Base-by-base conservation (phyloP, 768 basidiomycete species). In the Psilocybe cubensis region DNA sequence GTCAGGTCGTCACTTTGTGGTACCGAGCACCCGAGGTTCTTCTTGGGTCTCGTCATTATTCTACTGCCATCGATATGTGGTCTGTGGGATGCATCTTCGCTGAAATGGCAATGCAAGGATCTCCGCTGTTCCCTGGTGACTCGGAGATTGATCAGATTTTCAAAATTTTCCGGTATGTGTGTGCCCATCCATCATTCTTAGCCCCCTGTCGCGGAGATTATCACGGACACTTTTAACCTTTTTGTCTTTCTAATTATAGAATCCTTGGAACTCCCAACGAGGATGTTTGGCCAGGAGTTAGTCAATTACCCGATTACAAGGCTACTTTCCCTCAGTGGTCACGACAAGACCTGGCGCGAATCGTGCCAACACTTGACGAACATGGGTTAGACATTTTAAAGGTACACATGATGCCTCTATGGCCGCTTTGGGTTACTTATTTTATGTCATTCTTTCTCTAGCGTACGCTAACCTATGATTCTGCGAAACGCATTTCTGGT, bases 111-210 rank as follows among this genome's bases (percentile, higher is more conserved):
- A 92, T 96, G 90, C 83, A 86, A 58, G 91, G 91, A 63, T 73
- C 87, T 69, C 85, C 96, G 1, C 80, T 98, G 11, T 99, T 99
- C 83, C 96, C 97, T 21, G 97, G 97, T 4, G 97, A 99, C 76
- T 98, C 97, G 24, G 97, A 99, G 76, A 99, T 98, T 69, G 97
- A 99, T 75, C 97, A 99, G 79, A 98, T 98, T 62, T 98, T 98
- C 85, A 90, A 94, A 74, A 99, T 99, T 67, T 99, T 98, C 83
- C 86, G 93, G 97, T 96, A 60, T 51, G 82, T 72, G 43, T 28
- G 29, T 12, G 4, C 18, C 29, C 45, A 33, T 23, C 27, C 25
- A 44, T n/a, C 12, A 14, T 27, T 40, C 50, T 43, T 25, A 45
- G 50, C 58, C 54, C 10, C 41, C 41, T 42, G n/a, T 7, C 8